Evolutionary conservation across 495 filamentous ascomycete species (phyloP).

Genomic region (Xylaria telfairii): DNA sequence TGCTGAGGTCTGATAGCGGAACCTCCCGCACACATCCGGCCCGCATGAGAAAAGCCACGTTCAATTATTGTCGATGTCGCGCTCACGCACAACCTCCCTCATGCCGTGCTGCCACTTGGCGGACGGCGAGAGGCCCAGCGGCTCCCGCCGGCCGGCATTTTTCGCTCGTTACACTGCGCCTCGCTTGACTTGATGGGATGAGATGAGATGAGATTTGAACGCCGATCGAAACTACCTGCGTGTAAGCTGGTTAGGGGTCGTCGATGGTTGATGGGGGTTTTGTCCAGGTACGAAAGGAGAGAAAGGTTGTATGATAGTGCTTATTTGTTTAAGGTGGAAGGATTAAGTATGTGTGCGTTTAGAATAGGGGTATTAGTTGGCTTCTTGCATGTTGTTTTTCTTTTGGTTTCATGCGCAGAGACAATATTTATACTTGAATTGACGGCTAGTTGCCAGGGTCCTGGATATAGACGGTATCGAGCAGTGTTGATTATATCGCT

Average conservation of each 20-base stretch:
- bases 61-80: not conserved
- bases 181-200: not conserved
- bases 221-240: not conserved
- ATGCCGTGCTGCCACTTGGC: conserved; percentile 10
- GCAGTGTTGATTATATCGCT: not conserved
- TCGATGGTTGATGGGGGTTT: not conserved
- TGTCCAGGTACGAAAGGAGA: not conserved
- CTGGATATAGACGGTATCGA: not conserved
- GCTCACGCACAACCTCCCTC: not conserved
- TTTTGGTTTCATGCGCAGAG: not conserved
- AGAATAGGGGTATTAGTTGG: not conserved
- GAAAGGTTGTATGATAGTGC: not conserved
- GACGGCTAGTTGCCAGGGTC: not conserved
- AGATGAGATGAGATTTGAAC: not conserved
- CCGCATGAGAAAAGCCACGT: not conserved
- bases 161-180: not conserved
- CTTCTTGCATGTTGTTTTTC: not conserved
- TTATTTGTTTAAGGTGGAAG: not conserved
- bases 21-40: conserved; percentile 9
- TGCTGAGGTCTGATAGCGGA: not conserved
- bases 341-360: not conserved
- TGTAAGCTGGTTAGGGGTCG: not conserved
- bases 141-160: not conserved
- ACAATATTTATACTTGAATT: not conserved
- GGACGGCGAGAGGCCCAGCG: not conserved